Base-by-base conservation (phyloP, 1,284 basidiomycete species). In the Athelia sp. region DNA sequence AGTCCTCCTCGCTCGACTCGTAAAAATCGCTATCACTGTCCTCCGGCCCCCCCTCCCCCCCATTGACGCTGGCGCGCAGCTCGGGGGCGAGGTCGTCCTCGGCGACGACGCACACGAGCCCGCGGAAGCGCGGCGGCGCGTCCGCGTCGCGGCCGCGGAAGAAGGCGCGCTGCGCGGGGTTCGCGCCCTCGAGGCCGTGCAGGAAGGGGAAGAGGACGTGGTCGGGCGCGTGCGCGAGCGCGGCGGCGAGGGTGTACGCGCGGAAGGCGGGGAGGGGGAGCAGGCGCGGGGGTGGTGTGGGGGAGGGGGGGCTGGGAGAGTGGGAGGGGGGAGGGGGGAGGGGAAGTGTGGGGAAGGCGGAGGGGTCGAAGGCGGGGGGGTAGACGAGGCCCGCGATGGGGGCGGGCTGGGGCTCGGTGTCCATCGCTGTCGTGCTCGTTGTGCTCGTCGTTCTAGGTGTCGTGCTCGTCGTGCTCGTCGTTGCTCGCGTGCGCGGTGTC, bases 191-290 rank as follows among this genome's bases (percentile, higher is more conserved):
- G 62, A 95, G 73, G 50, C 90, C 84, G 63, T 92, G 84, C 47
- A 90, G 67, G 73, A 94, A 90, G 23, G 92, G 86, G 66, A 93
- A 90, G 59, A 94, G 76, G 59, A 87, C 76, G 44, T 75, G 71
- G 70, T 92, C 90, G 1, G 86, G 84, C 3, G 87, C 79, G 63
- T 90, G 84, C 3, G 79, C 69, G 50, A 79, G 74, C 53, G 80
- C 68, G 57, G 88, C 79, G n/a, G 72, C 64, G 55, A 79, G 74
- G 50, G 87, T 83, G 50, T 91, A 69, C 36, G 71, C 63, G 2
- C 79, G 72, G 61, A 90, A 89, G 52, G 80, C 67, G 18, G 64
- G 34, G 1, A 83, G 71, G 26, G 78, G 64, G 57, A 91, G 71
- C 17, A 79, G 70, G 51, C 75, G 76, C 13, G 26, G 13, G 26